Conservation (phyloP, 345 rosid genomes). For the Dipteronia sinensis region DNA sequence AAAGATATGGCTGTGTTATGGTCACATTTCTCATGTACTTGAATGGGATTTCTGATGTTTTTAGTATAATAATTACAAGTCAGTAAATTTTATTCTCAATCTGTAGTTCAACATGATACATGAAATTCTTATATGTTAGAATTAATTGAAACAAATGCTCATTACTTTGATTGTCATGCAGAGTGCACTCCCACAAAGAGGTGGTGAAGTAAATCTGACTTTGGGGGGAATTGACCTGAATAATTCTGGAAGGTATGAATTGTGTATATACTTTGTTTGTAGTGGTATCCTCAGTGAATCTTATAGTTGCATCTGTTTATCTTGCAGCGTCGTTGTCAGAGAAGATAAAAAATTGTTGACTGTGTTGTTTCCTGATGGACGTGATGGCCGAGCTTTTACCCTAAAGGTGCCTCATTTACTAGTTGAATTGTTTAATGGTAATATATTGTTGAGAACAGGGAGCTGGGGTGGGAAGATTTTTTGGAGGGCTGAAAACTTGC, state of each 20-base stretch:
- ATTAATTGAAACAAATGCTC: conserved; percentile 12
- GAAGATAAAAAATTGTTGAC: conserved; percentile 94
- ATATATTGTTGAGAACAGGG: background rate
- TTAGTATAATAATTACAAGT: background rate
- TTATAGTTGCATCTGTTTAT: conserved; percentile 22
- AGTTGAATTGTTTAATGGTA: conserved; percentile 8
- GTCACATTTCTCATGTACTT: background rate
- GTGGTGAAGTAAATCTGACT: conserved; percentile 94
- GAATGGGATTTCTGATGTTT: background rate
- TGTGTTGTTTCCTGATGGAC: conserved; percentile 97
- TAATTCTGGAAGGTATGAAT: conserved; percentile 87
- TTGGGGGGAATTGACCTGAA: conserved; percentile 97
- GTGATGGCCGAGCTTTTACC: conserved; percentile 99
- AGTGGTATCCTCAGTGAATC: conserved; percentile 22
- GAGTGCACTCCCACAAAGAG: conserved; percentile 90
- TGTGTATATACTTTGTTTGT: conserved; percentile 16
- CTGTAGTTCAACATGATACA: background rate
- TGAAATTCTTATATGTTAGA: background rate
- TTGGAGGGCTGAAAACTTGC: background rate
- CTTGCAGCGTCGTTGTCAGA: conserved; percentile 92
- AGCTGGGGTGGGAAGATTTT: background rate
- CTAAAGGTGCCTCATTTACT: conserved; percentile 70
- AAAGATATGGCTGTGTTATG: background rate
- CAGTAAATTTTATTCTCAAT: background rate
- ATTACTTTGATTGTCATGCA: conserved; percentile 34